phyloP scores from a whole-genome alignment of 306 rosid species.

The Mimosa bimucronata region DNA sequence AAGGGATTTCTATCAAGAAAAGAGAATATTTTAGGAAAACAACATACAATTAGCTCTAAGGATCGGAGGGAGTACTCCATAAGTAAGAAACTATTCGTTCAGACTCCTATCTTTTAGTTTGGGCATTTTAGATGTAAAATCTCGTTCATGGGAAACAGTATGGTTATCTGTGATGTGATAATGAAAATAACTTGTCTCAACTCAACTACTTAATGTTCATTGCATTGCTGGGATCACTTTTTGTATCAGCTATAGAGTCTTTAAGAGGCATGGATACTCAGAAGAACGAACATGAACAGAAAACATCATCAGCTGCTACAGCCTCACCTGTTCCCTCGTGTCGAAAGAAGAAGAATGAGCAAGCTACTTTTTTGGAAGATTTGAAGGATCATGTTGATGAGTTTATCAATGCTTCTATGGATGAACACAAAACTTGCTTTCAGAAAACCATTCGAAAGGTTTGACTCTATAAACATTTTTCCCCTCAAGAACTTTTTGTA shows the following conservation, averaged over 20 bases:
- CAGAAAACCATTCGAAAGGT: conserved; percentile 83
- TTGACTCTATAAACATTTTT: conserved; percentile 11
- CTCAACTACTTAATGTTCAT: neutral
- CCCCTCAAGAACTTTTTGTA: neutral
- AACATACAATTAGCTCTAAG: too few relatives aligned
- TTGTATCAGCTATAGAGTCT: neutral
- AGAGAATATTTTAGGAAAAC: too few relatives aligned
- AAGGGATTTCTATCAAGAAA: too few relatives aligned
- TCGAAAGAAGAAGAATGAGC: conserved; percentile 76
- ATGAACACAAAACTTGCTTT: conserved; percentile 87
- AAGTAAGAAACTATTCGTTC: neutral
- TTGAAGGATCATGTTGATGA: conserved; percentile 90
- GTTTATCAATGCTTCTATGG: conserved; percentile 84
- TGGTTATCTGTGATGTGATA: neutral
- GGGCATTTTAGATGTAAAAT: neutral
- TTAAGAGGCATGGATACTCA: conserved; percentile 60
- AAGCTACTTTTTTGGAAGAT: conserved; percentile 82
- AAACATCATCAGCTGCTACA: conserved; percentile 41
- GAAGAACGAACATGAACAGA: conserved; percentile 50
- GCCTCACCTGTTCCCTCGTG: conserved; percentile 58
- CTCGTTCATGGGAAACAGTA: neutral
- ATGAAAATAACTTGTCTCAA: neutral
- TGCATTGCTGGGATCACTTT: neutral
- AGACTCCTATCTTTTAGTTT: neutral
- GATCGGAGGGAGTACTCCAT: too few relatives aligned